These are phyloP conservation scores for Phytopythium vexans DNA, from an alignment of 352 stramenopile species.

Conservation along the genomic window DNA sequence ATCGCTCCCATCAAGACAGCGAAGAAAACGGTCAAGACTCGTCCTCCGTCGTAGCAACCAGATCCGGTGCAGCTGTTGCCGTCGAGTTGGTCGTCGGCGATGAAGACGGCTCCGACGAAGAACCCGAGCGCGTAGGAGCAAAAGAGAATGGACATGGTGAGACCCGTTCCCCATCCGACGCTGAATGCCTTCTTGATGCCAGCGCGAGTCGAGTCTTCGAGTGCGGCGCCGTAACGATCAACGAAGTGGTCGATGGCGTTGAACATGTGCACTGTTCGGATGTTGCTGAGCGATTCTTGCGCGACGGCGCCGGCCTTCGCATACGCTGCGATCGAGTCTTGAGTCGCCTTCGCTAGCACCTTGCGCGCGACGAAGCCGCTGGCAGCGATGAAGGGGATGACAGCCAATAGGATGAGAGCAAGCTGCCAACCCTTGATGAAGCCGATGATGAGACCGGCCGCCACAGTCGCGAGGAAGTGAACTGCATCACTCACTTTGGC, in stretches of 20 bases:
- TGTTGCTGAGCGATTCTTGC: slow-evolving; percentile 53
- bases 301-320: slow-evolving; percentile 44
- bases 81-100: slow-evolving; percentile 32
- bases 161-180: slow-evolving; percentile 31
- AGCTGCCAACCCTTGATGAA: slow-evolving; percentile 55
- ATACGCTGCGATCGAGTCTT: slow-evolving; percentile 38
- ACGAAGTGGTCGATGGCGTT: slow-evolving; percentile 34
- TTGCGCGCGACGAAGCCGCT: slow-evolving; percentile 29
- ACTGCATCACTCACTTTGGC: slow-evolving; percentile 35
- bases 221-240: slow-evolving; percentile 35
- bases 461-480: slow-evolving; percentile 32
- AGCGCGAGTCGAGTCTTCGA: slow-evolving; percentile 20
- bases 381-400: slow-evolving; percentile 41
- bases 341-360: slow-evolving; percentile 19
- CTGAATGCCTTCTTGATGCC: slow-evolving; percentile 40
- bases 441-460: slow-evolving; percentile 43
- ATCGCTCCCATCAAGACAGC: slow-evolving; percentile 47
- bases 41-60: slow-evolving; percentile 42
- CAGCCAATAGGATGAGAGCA: slow-evolving; percentile 40
- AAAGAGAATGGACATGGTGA: slow-evolving; percentile 48
- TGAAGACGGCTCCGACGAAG: slow-evolving; percentile 51
- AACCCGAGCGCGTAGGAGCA: slow-evolving; percentile 60
- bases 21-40: slow-evolving; percentile 52
- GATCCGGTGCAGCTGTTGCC: slow-evolving; percentile 15
- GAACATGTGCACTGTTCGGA: slow-evolving; percentile 64